These are phyloP conservation scores for Eimeria praecox DNA, from an alignment of 169 alveolate genomes.

Conservation along the genomic window DNA sequence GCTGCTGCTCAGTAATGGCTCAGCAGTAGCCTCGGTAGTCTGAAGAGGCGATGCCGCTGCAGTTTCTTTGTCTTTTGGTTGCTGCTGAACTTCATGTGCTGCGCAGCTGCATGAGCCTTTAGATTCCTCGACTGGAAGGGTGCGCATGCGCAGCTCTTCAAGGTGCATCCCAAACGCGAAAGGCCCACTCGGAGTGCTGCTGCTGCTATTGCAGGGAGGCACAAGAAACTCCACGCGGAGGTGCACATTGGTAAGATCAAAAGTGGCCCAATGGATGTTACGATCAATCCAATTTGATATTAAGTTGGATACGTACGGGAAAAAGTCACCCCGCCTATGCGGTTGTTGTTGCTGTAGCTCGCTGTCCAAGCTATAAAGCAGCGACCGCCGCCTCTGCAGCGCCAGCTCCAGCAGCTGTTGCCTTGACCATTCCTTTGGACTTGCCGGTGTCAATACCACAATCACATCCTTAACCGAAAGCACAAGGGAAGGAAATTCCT, in stretches of 20 bases:
- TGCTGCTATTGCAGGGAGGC: slow-evolving; percentile 2
- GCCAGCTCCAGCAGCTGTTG: slow-evolving; percentile 51
- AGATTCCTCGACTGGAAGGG: slow-evolving; percentile 18
- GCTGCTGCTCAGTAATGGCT: background rate
- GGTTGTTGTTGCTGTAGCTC: slow-evolving; percentile 17
- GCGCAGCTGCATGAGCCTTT: background rate
- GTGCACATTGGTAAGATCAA: slow-evolving; percentile 1
- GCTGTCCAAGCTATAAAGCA: slow-evolving; percentile 53
- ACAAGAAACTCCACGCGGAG: slow-evolving; percentile 34
- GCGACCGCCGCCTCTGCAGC: slow-evolving; percentile 65
- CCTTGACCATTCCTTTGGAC: slow-evolving; percentile 61
- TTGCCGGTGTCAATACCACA: slow-evolving; percentile 48
- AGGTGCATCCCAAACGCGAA: slow-evolving; percentile 43
- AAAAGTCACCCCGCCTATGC: background rate
- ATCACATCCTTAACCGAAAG: slow-evolving; percentile 50
- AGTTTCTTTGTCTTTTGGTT: background rate
- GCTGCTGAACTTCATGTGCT: background rate
- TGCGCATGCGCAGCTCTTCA: slow-evolving; percentile 42
- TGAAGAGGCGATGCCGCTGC: background rate
- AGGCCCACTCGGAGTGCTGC: background rate
- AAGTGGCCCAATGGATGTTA: slow-evolving; percentile 47
- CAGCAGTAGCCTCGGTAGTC: background rate
- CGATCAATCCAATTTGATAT: slow-evolving; percentile 53
- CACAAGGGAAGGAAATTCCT: background rate
- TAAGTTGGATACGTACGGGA: background rate